phyloP scores from a whole-genome alignment of 306 rosid genomes.

The Trifolium fragiferum region DNA sequence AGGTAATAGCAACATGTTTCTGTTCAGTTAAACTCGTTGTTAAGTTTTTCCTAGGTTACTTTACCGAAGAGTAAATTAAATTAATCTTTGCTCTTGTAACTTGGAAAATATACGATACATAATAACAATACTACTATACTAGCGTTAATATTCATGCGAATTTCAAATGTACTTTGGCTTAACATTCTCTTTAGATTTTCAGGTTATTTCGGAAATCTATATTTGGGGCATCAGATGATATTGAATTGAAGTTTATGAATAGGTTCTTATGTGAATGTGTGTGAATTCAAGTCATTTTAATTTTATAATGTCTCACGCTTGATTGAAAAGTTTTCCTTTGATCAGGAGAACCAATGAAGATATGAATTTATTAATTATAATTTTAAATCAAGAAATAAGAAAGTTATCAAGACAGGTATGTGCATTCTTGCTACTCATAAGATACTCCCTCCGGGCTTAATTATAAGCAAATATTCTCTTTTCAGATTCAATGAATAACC shows the following conservation, averaged over 20 bases:
- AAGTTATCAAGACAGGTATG: conserved; percentile 86
- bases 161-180: not conserved
- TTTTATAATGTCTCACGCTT: conserved; percentile 24
- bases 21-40: no score
- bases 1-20: conserved; percentile 53
- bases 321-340: conserved; percentile 29
- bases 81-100: no score
- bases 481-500: no score
- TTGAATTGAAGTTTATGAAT: conserved; percentile 93
- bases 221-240: conserved; percentile 91
- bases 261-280: conserved; percentile 61
- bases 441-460: no score
- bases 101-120: no score
- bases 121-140: no score
- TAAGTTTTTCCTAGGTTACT: no score
- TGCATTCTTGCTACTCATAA: conserved; percentile 25
- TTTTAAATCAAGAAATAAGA: conserved; percentile 90
- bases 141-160: no score
- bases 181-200: conserved; percentile 44
- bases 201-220: conserved; percentile 91
- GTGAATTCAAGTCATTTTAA: conserved; percentile 22
- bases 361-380: conserved; percentile 69
- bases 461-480: no score
- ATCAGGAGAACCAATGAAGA: conserved; percentile 90
- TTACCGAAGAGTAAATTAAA: no score